Evolutionary conservation across 2,329 filamentous ascomycete species (phyloP), one percentile per base, ranked within the genome.

Genomic region (Fusarium sp.): DNA sequence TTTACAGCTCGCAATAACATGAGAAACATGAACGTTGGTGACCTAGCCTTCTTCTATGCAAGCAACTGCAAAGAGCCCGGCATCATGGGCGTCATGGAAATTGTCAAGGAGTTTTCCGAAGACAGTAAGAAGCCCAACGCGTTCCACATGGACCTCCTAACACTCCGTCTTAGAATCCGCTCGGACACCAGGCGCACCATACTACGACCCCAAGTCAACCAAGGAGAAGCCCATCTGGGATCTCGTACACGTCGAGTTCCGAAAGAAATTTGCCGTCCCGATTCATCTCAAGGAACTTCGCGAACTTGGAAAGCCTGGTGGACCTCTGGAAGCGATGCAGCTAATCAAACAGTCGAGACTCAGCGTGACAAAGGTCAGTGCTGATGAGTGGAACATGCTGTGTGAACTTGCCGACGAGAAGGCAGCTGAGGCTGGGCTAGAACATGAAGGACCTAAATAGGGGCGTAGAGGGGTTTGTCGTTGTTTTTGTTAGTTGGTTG

Each of bases 11-110:
- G 94, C 29, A 98, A 98, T 79, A 94, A 98, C 80, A 92, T 99
- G 84, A 90, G 94, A 34, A 90, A 91, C 10, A 99, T 99, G 96
- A 95, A 94, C 77, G 91, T 92, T 65, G 95, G 95, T 60, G 96
- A 99, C 80, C 87, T 95, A 35, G 95, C 95, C 29, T 98, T 99
- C 85, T 98, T 99, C 85, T 98, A 98, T 81, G 96, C 98, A 83
- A 97, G 94, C 56, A 97, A 96, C 78, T 96, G 94, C 84, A 97
- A 97, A 81, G 89, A 92, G 27, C 95, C 95, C 0, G 96, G 94
- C 3, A 94, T 98, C 57, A 94, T 92, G 2, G 95, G 95, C 2
- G 90, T 92, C 20, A 95, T 98, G 93, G 93, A 96, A 78, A 93
- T 99, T 72, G 95, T 97, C 18, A 88, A 90, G 73, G 95, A 98